phyloP scores from a whole-genome alignment of 106 monocot genomes.

The Dendrobium nobile region DNA sequence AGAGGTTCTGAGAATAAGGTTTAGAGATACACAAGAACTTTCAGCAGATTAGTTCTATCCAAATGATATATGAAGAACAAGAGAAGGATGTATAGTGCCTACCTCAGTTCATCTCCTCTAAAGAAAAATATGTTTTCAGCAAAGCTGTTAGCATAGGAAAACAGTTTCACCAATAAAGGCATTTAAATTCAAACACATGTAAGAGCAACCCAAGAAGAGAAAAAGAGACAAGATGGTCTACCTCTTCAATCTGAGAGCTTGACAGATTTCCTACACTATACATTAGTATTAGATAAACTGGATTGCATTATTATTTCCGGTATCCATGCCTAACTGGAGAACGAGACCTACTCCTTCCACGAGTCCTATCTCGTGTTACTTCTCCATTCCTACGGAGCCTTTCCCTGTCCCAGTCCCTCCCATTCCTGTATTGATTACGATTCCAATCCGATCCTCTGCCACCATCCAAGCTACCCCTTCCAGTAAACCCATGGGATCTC shows the following conservation, averaged over 20 bases:
- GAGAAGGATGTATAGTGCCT: slow-evolving; percentile 32
- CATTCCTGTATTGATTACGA: slow-evolving; percentile 48
- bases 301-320: slow-evolving; percentile 46
- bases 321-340: slow-evolving; percentile 53
- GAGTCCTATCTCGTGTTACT: slow-evolving; percentile 33
- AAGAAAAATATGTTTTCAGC: slow-evolving; percentile 44
- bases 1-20: slow-evolving; percentile 6
- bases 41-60: slow-evolving; percentile 2
- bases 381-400: slow-evolving; percentile 41
- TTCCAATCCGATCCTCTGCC: slow-evolving; percentile 45
- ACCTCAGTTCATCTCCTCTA: slow-evolving; percentile 47
- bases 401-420: slow-evolving; percentile 65
- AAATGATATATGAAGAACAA: slow-evolving; percentile 5
- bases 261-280: slow-evolving; percentile 18
- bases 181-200: slow-evolving; percentile 30
- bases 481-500: slow-evolving; percentile 45
- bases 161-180: slow-evolving; percentile 34
- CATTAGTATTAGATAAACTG: slow-evolving; percentile 23
- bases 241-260: slow-evolving; percentile 45
- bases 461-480: slow-evolving; percentile 50
- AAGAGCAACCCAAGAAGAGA: slow-evolving; percentile 11
- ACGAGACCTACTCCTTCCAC: slow-evolving; percentile 72
- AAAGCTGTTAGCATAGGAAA: slow-evolving; percentile 69
- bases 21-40: slow-evolving; percentile 3
- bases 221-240: slow-evolving; percentile 54